These are phyloP conservation scores for Meyerozyma carpophila DNA, from an alignment of 1,139 yeast species.

Conservation along the genomic window DNA sequence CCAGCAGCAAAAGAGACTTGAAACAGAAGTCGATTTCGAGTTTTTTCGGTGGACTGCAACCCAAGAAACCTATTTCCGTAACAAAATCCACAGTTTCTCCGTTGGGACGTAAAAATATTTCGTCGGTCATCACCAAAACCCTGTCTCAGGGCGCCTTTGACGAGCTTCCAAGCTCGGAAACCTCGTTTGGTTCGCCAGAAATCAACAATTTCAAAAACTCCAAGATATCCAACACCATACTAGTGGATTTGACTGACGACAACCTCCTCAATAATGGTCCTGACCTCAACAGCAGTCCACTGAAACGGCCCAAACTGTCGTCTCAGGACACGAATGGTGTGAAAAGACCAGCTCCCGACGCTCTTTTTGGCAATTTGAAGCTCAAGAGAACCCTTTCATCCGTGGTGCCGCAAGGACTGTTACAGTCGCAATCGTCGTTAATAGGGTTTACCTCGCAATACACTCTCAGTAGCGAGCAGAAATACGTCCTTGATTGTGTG, in stretches of 20 bases:
- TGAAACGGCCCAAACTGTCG: not conserved
- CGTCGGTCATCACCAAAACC: not conserved
- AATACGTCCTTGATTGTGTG: conserved; percentile 60
- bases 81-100: not conserved
- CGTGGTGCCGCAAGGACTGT: not conserved
- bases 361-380: not conserved
- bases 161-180: conserved; percentile 17
- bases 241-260: not conserved
- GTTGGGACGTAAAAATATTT: not conserved
- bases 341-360: conserved; percentile 1
- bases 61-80: not conserved
- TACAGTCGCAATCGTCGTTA: not conserved
- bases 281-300: not conserved
- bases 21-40: conserved; percentile 1
- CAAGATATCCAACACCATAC: conserved; percentile 9
- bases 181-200: conserved; percentile 28
- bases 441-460: not conserved
- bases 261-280: not conserved
- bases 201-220: conserved; percentile 23
- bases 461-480: conserved; percentile 55
- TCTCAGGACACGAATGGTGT: not conserved
- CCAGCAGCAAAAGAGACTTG: not conserved
- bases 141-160: conserved; percentile 10
- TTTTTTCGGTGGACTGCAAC: conserved; percentile 1
- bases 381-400: not conserved